Evolutionary conservation across 208 protist species (phyloP).

Genomic region (Borovskyia barvae): DNA sequence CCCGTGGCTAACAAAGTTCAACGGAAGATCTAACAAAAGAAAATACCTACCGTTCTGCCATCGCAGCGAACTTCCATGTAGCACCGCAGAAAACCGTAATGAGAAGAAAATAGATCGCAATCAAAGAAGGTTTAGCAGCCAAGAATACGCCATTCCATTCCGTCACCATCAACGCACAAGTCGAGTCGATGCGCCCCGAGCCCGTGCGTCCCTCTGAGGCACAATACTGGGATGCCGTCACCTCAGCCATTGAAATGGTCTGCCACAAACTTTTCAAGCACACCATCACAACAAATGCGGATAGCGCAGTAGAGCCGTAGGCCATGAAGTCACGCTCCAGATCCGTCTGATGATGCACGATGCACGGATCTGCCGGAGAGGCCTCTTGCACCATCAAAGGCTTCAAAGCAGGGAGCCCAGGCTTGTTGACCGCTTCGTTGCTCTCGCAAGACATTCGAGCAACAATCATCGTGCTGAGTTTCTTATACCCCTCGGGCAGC

Average conservation of each 20-base stretch:
- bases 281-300: constrained; percentile 21
- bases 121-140: constrained; percentile 11
- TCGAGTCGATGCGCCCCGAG: not conserved
- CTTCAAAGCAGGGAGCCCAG: too few species aligned
- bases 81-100: constrained; percentile 18
- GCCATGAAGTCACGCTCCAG: constrained; percentile 21
- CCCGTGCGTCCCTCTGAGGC: not conserved
- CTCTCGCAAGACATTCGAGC: too few species aligned
- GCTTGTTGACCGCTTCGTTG: too few species aligned
- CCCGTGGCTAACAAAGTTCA: too few species aligned
- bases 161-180: constrained; percentile 14
- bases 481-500: constrained; percentile 37
- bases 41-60: not conserved
- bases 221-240: constrained; percentile 4
- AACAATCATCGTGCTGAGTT: constrained; percentile 27
- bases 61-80: constrained; percentile 6
- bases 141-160: constrained; percentile 24
- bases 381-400: too few species aligned
- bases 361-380: too few species aligned
- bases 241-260: constrained; percentile 7
- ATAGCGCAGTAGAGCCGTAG: constrained; percentile 17
- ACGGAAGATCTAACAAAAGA: too few species aligned
- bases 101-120: constrained; percentile 13
- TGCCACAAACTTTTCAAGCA: constrained; percentile 24
- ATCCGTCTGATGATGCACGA: constrained; percentile 25